Evolutionary conservation across 306 rosid species (phyloP).

Genomic region (Dryas octopetala): DNA sequence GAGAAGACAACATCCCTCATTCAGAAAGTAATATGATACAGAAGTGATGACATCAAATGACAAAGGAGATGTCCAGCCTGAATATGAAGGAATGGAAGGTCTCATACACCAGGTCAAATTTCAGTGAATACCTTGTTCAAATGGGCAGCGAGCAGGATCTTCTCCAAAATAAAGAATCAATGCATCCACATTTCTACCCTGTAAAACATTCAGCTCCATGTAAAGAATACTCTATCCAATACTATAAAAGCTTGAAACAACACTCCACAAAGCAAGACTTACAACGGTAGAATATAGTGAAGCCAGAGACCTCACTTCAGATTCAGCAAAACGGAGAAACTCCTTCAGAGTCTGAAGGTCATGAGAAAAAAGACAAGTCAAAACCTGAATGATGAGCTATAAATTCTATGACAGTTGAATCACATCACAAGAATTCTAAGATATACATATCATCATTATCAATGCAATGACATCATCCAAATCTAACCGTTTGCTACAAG

Average conservation of each 20-base stretch:
- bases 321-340: slow-evolving; percentile 82
- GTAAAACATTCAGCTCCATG: slow-evolving; percentile 28
- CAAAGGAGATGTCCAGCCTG: neutral
- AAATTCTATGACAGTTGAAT: neutral
- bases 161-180: slow-evolving; percentile 93
- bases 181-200: slow-evolving; percentile 87
- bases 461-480: neutral
- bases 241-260: neutral
- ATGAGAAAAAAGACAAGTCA: slow-evolving; percentile 3
- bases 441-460: neutral
- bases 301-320: slow-evolving; percentile 84
- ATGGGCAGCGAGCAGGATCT: slow-evolving; percentile 84
- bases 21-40: neutral
- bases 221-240: slow-evolving; percentile 15
- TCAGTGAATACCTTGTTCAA: slow-evolving; percentile 73
- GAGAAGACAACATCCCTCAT: neutral
- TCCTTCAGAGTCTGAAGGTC: slow-evolving; percentile 57
- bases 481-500: neutral
- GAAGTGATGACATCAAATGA: neutral
- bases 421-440: neutral
- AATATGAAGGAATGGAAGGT: neutral
- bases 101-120: too few relatives aligned
- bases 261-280: slow-evolving; percentile 29
- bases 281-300: slow-evolving; percentile 83
- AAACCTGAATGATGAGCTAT: neutral